These are phyloP conservation scores for Steccherinum ochraceum DNA, from an alignment of 768 basidiomycete genomes.

Conservation along the genomic window DNA sequence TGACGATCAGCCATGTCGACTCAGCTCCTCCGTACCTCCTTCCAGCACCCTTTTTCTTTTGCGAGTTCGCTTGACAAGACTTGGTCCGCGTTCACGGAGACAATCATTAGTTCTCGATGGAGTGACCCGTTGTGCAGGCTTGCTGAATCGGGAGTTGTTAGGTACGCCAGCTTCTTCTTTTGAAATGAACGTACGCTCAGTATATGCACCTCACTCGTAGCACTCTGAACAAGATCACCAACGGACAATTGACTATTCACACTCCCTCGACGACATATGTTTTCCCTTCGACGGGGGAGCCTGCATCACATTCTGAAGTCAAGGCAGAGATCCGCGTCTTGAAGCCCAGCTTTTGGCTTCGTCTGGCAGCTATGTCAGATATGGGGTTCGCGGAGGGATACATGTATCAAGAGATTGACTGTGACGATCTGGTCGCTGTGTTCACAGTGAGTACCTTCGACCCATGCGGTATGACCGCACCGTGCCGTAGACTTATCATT, in stretches of 20 bases:
- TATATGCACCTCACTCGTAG: background rate
- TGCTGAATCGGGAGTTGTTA: background rate
- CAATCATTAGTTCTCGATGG: background rate
- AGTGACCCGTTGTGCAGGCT: background rate
- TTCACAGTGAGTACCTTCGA: constrained; percentile 50
- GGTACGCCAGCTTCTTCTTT: background rate
- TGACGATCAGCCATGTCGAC: background rate
- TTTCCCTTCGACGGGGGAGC: constrained; percentile 30
- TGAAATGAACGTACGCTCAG: background rate
- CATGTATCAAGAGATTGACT: constrained; percentile 73
- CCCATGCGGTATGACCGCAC: background rate
- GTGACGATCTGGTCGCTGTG: constrained; percentile 54
- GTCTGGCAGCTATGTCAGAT: constrained; percentile 55
- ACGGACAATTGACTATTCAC: constrained; percentile 40
- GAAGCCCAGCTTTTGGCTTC: constrained; percentile 52
- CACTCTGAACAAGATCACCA: constrained; percentile 30
- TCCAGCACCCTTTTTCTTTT: background rate
- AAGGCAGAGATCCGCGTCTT: constrained; percentile 43
- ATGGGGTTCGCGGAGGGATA: constrained; percentile 72
- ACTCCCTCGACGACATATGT: constrained; percentile 38
- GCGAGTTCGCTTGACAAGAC: background rate
- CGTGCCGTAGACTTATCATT: background rate
- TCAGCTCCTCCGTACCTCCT: background rate
- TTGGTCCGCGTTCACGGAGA: background rate
- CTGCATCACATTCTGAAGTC: too few relatives aligned